phyloP scores from a whole-genome alignment of 352 stramenopile species.

The Globisporangium mamillatum region DNA sequence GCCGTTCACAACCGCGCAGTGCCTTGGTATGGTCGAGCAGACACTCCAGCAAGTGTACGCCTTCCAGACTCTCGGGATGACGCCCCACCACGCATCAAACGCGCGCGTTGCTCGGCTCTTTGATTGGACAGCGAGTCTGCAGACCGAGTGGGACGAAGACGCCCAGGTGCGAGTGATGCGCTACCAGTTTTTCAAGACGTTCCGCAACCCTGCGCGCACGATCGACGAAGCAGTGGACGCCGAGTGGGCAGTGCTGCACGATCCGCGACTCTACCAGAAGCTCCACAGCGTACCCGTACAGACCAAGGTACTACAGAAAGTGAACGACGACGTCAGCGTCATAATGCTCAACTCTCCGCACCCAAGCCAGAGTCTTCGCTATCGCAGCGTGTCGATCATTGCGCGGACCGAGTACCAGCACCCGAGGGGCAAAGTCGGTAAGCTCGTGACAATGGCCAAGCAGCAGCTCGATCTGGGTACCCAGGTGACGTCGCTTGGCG shows the following conservation, averaged over 20 bases:
- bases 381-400: conserved; percentile 4
- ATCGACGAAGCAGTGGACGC: conserved; percentile 1
- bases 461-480: neutral
- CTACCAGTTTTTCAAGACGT: conserved; percentile 6
- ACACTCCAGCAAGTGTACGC: conserved; percentile 1
- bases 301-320: neutral
- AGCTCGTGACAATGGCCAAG: conserved; percentile 1
- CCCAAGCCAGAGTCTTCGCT: neutral
- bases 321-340: conserved; percentile 3
- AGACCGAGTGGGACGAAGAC: conserved; percentile 1
- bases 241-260: conserved; percentile 7
- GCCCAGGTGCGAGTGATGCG: conserved; percentile 2
- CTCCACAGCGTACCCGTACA: conserved; percentile 3
- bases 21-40: neutral
- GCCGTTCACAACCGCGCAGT: neutral
- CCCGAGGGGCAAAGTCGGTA: neutral
- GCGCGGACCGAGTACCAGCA: neutral
- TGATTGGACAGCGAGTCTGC: conserved; percentile 1
- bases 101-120: neutral
- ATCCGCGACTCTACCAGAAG: conserved; percentile 1
- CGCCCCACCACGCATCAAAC: neutral
- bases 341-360: neutral
- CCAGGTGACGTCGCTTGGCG: neutral
- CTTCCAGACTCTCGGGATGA: conserved; percentile 3
- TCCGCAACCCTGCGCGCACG: neutral